A percentile compares a stretch with the other conserved stretches of the same genome.
Conservation (phyloP, 768 basidiomycete genomes). For the Suillus luteus region DNA sequence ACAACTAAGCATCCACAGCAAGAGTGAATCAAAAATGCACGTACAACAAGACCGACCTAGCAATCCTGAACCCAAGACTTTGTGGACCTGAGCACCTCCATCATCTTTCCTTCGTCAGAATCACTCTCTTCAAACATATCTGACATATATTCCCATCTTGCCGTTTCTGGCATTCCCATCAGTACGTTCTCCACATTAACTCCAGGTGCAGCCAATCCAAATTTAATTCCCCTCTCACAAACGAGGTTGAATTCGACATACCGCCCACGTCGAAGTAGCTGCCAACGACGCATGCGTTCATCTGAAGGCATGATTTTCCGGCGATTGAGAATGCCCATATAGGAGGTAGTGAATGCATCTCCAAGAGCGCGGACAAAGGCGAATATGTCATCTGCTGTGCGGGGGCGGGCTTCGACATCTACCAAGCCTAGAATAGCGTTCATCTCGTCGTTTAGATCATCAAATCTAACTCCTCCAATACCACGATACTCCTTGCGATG, state of each 20-base stretch:
- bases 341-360: constrained; percentile 49
- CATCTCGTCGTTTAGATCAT: constrained; percentile 44
- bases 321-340: constrained; percentile 44
- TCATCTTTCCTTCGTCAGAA: constrained; percentile 51
- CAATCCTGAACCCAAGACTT: constrained; percentile 17
- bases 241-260: constrained; percentile 67
- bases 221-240: constrained; percentile 70
- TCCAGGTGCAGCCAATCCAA: constrained; percentile 61
- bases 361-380: constrained; percentile 43
- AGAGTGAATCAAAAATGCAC: not conserved
- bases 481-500: constrained; percentile 55
- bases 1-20: not conserved
- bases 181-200: constrained; percentile 65
- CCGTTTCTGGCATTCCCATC: constrained; percentile 64
- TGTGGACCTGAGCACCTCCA: constrained; percentile 45
- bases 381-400: constrained; percentile 43
- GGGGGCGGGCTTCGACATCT: constrained; percentile 15
- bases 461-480: constrained; percentile 57
- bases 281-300: constrained; percentile 48
- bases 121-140: constrained; percentile 53
- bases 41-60: not conserved
- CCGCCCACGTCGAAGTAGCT: constrained; percentile 51
- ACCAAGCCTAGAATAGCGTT: constrained; percentile 25
- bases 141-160: constrained; percentile 69
- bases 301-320: constrained; percentile 37